A percentile compares a stretch with the other conserved stretches of the same genome.
Evolutionary conservation across 176 grass and related monocot species (phyloP).

Genomic region (Aechmea fasciata): DNA sequence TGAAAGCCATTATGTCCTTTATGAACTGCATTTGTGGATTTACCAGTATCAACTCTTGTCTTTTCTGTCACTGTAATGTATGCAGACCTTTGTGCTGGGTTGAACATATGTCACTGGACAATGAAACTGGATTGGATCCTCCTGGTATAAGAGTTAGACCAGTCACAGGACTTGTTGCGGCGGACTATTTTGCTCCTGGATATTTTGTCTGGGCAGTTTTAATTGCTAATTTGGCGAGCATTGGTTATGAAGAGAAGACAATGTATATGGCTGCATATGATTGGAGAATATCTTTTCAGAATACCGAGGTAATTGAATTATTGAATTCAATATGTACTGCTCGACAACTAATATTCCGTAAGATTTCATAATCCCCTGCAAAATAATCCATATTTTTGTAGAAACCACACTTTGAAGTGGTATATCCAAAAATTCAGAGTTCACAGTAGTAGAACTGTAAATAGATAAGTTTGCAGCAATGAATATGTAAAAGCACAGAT

Average conservation of each 20-base stretch:
- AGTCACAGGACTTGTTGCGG: constrained; percentile 85
- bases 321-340: background rate
- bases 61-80: constrained; percentile 18
- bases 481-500: no score
- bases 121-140: constrained; percentile 95
- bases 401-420: no score
- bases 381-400: no score
- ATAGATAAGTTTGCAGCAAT: no score
- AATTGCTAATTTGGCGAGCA: constrained; percentile 94
- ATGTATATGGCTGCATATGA: constrained; percentile 99
- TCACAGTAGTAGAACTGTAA: no score
- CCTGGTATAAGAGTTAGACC: constrained; percentile 80
- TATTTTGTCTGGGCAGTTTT: constrained; percentile 99
- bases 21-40: background rate
- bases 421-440: no score
- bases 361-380: no score
- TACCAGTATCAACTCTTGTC: background rate
- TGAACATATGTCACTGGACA: constrained; percentile 98
- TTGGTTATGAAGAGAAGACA: constrained; percentile 97
- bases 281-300: constrained; percentile 97
- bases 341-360: background rate
- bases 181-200: constrained; percentile 98
- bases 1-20: background rate
- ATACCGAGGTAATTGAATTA: constrained; percentile 58
- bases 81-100: constrained; percentile 93